A percentile compares a stretch with the other conserved stretches of the same genome.
These are phyloP conservation scores for Quercus alba DNA, from an alignment of 306 rosid genomes.

Conservation along the genomic window DNA sequence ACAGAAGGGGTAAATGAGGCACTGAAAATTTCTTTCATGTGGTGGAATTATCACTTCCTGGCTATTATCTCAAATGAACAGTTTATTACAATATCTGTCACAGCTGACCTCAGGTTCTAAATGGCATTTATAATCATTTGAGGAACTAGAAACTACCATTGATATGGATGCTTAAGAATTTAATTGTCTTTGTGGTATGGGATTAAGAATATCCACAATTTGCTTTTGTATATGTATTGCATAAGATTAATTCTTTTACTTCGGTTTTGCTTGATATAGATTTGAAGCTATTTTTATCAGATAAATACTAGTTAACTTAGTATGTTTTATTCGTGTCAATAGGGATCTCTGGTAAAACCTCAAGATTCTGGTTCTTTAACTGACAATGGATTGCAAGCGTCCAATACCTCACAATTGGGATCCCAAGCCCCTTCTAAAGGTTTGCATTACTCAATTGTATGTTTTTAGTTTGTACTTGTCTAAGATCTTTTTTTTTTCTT, in stretches of 20 bases:
- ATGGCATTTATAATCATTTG: no score
- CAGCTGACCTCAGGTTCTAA: neutral
- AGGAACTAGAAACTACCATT: no score
- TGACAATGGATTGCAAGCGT: constrained; percentile 57
- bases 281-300: constrained; percentile 14
- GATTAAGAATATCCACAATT: neutral
- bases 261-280: neutral
- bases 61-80: neutral
- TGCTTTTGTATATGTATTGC: neutral
- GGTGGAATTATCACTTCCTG: neutral
- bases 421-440: constrained; percentile 58
- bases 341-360: constrained; percentile 57
- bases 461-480: neutral
- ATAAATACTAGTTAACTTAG: constrained; percentile 5
- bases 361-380: constrained; percentile 43
- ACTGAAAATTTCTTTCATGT: neutral
- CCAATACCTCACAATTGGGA: constrained; percentile 46
- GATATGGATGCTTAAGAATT: neutral
- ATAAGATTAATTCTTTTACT: neutral
- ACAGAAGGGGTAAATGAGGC: neutral
- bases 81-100: neutral
- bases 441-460: constrained; percentile 25
- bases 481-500: neutral
- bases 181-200: neutral
- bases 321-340: constrained; percentile 24